Percentiles rank a stretch among this genome's conserved stretches.
Evolutionary conservation across 768 basidiomycete species (phyloP).

Genomic region (Megacollybia marginata): DNA sequence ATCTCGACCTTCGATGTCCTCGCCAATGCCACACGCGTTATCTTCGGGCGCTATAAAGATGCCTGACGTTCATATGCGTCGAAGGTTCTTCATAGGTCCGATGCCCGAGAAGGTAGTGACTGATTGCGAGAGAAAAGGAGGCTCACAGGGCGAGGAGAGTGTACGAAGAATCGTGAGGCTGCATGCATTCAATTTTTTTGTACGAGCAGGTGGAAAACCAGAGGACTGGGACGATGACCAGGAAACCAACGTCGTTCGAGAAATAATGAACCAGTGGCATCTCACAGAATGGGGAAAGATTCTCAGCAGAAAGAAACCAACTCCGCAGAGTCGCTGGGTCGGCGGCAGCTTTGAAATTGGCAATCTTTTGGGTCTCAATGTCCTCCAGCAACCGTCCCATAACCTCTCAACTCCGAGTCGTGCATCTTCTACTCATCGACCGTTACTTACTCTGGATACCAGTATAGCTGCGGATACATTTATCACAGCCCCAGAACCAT

Average conservation of each 20-base stretch:
- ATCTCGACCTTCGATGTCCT: too few relatives aligned
- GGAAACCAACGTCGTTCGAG: constrained; percentile 42
- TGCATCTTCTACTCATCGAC: too few relatives aligned
- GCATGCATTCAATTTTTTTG: constrained; percentile 58
- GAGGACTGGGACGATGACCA: constrained; percentile 62
- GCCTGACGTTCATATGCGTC: constrained; percentile 23
- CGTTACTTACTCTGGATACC: too few relatives aligned
- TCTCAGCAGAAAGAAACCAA: constrained; percentile 24
- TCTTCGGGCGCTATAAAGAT: neutral
- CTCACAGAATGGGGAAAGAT: constrained; percentile 59
- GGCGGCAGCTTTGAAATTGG: constrained; percentile 76
- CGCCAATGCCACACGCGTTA: too few relatives aligned
- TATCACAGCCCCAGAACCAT: too few relatives aligned
- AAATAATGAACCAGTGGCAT: constrained; percentile 55
- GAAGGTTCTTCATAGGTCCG: constrained; percentile 69
- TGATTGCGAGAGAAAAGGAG: constrained; percentile 20
- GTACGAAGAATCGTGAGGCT: constrained; percentile 44
- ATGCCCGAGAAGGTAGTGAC: constrained; percentile 49
- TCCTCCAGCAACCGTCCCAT: constrained; percentile 29
- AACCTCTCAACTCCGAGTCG: too few relatives aligned
- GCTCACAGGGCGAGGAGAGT: constrained; percentile 27
- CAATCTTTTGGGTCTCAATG: constrained; percentile 61
- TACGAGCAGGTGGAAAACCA: constrained; percentile 52
- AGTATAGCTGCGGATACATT: too few relatives aligned
- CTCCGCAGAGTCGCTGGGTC: constrained; percentile 42